phyloP scores from a whole-genome alignment of 129 eudicot species.

The Gnaphalium uliginosum region DNA sequence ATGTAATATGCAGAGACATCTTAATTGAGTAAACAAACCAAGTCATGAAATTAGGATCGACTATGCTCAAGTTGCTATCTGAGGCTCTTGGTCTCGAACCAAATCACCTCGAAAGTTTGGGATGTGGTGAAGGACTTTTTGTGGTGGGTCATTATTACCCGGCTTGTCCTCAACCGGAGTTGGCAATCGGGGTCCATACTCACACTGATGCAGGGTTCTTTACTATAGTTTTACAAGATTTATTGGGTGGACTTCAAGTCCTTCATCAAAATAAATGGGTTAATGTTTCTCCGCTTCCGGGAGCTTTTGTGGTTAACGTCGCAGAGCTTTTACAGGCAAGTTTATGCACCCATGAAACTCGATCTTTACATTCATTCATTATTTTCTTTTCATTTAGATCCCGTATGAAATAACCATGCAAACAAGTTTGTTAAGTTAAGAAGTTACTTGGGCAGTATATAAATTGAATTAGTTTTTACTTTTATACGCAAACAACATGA shows the following conservation, averaged over 20 bases:
- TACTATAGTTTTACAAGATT: not conserved
- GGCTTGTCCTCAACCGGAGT: conserved; percentile 43
- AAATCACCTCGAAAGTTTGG: conserved; percentile 36
- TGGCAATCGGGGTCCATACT: conserved; percentile 29
- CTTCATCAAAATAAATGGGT: conserved; percentile 38
- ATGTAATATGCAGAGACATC: conserved; percentile 29
- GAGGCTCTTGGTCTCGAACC: conserved; percentile 24
- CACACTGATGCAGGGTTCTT: too few relatives aligned
- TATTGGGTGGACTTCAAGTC: conserved; percentile 57
- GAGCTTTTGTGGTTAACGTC: conserved; percentile 40
- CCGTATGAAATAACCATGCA: too few relatives aligned
- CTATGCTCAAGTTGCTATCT: too few relatives aligned
- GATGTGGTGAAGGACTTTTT: conserved; percentile 35
- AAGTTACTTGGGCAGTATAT: too few relatives aligned
- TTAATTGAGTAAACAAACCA: conserved; percentile 21
- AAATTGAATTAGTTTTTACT: too few relatives aligned
- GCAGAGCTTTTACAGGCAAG: conserved; percentile 53
- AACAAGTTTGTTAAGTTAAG: too few relatives aligned
- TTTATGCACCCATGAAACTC: not conserved
- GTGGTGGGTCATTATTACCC: conserved; percentile 46
- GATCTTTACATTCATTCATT: too few relatives aligned
- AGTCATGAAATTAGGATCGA: conserved; percentile 15
- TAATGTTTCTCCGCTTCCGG: conserved; percentile 40
- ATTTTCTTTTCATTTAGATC: too few relatives aligned
- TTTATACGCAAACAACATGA: too few relatives aligned